Evolutionary conservation across 805 yeast species (phyloP), one percentile per base, ranked within the genome.

Genomic region (Torulaspora gathmanii): DNA sequence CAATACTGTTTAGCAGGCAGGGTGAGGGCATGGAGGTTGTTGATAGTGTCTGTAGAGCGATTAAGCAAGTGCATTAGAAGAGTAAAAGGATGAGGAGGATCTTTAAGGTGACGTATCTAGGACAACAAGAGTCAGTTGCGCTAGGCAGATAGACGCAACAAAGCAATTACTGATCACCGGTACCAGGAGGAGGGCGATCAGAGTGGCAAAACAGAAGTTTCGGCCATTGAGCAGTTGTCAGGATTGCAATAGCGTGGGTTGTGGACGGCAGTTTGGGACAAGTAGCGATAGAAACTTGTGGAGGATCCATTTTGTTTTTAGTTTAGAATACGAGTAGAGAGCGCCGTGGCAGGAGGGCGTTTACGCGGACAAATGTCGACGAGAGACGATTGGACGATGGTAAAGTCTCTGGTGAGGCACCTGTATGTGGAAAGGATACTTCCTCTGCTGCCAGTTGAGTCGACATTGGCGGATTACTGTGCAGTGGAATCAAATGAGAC

Each of bases 391-490:
- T 15, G 30, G 5, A 15, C 33, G 12, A 40, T 49, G 51, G 49
- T 49, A 20, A 40, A 36, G 17, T 29, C 55, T n/a, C 41, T 58
- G 26, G 40, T 52, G 7, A 56, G 50, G 31, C 60, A 58, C 35
- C 20, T 60, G 10, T 53, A 34, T 34, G 47, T 51, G 15, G 64
- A 60, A 11, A 54, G 60, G 35, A 40, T 60, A 3, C 42, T 52
- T 5, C 57, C 59, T n/a, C 19, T 59, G 17, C 44, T 60, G 8
- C 65, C 65, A 5, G 45, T 59, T 2, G 57, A 58, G 42, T 54
- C 63, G 7, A 37, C 50, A 6, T 42, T 45, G 8, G 29, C 37
- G 31, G 46, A 51, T 10, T 59, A 60, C 35, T 37, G 47, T 3
- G 59, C 58, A 26, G 63, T 58, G 4, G 65, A 60, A 39, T 23